phyloP scores from a whole-genome alignment of 148 eudicot genomes.

The Rhododendron henanense region DNA sequence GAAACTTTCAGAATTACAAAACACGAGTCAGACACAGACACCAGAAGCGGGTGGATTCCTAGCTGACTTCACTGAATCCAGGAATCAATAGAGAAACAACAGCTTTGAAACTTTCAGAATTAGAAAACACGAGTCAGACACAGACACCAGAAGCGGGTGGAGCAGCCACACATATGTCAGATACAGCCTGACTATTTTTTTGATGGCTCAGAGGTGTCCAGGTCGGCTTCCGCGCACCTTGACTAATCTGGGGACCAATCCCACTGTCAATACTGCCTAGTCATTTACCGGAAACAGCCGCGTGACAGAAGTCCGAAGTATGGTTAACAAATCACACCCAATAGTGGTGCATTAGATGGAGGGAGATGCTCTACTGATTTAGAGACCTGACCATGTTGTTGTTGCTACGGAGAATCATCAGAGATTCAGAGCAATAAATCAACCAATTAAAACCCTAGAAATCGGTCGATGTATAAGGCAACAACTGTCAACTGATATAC shows the following conservation, averaged over 20 bases:
- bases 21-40: constrained; percentile 20
- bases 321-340: constrained; percentile 32
- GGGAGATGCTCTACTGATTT: constrained; percentile 27
- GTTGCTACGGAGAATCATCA: background rate
- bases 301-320: constrained; percentile 7
- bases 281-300: background rate
- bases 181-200: background rate
- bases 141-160: constrained; percentile 16
- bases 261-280: too few species aligned
- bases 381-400: constrained; percentile 12
- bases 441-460: constrained; percentile 12
- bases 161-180: background rate
- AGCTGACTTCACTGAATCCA: constrained; percentile 31
- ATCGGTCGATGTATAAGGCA: background rate
- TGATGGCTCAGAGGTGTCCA: too few species aligned
- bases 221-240: too few species aligned
- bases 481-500: background rate
- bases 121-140: constrained; percentile 28
- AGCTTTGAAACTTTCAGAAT: constrained; percentile 28
- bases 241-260: too few species aligned
- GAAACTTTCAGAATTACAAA: constrained; percentile 33
- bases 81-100: constrained; percentile 31
- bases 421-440: constrained; percentile 6
- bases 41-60: too few species aligned
- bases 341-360: constrained; percentile 9